phyloP scores from a whole-genome alignment of 1,139 yeast species.

The Hansenula anomala region DNA sequence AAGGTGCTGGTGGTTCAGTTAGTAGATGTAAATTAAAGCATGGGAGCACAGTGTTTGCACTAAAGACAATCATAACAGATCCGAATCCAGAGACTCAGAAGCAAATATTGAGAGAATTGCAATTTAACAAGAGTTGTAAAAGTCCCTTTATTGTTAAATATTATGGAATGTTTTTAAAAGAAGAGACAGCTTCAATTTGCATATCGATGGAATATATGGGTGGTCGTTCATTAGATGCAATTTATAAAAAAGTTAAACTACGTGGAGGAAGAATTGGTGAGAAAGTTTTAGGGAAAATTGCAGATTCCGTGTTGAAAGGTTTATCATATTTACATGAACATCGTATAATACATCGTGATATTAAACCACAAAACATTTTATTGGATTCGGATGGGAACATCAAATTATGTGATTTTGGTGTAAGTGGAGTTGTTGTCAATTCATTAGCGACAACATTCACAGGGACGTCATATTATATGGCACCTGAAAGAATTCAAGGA shows the following conservation, averaged over 20 bases:
- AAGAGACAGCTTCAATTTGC: constrained; percentile 68
- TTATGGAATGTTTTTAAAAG: constrained; percentile 86
- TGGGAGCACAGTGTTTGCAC: constrained; percentile 68
- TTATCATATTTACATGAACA: constrained; percentile 83
- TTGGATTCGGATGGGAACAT: constrained; percentile 74
- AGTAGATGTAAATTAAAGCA: constrained; percentile 60
- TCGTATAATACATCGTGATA: constrained; percentile 86
- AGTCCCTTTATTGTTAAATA: constrained; percentile 85
- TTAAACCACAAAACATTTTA: constrained; percentile 88
- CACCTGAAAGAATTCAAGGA: constrained; percentile 95
- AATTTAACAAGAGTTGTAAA: constrained; percentile 76
- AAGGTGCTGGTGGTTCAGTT: constrained; percentile 93
- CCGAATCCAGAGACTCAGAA: constrained; percentile 77
- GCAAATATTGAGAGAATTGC: constrained; percentile 85
- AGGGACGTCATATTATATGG: constrained; percentile 97
- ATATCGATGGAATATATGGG: constrained; percentile 98
- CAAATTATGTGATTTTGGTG: constrained; percentile 97
- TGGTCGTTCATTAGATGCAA: constrained; percentile 84
- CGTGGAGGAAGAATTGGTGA: constrained; percentile 88
- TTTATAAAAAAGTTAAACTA: constrained; percentile 60
- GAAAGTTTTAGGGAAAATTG: constrained; percentile 84
- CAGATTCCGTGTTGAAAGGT: constrained; percentile 80
- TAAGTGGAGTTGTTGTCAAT: constrained; percentile 93
- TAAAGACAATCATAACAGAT: constrained; percentile 64
- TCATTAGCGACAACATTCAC: constrained; percentile 94